A percentile compares a stretch with the other conserved stretches of the same genome.
These are phyloP conservation scores for Coemansia umbellata DNA, from an alignment of 192 early-diverging fungal species.

Conservation along the genomic window DNA sequence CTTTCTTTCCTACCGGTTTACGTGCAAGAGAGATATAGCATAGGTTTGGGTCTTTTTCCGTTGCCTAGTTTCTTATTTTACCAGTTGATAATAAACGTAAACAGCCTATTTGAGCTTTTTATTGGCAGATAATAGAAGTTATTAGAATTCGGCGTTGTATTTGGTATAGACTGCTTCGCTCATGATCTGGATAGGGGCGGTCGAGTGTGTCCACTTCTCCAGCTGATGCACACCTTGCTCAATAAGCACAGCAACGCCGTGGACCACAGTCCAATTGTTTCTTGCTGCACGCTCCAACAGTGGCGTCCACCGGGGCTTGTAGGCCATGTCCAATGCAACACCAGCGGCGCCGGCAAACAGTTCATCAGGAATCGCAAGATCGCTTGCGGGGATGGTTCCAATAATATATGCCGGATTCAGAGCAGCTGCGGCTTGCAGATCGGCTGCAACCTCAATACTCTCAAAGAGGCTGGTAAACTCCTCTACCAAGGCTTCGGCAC, in stretches of 20 bases:
- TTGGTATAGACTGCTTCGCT: slow-evolving; percentile 33
- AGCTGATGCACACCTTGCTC: slow-evolving; percentile 94
- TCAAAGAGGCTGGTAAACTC: slow-evolving; percentile 58
- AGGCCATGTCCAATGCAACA: slow-evolving; percentile 91
- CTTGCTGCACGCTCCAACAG: slow-evolving; percentile 61
- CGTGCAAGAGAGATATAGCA: background rate
- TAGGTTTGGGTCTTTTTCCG: no score
- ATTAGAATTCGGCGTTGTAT: slow-evolving; percentile 36
- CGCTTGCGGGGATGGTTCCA: slow-evolving; percentile 83
- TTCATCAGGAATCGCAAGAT: slow-evolving; percentile 55
- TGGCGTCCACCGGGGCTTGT: slow-evolving; percentile 82
- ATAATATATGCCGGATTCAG: slow-evolving; percentile 60
- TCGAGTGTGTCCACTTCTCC: slow-evolving; percentile 67
- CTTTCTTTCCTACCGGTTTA: background rate
- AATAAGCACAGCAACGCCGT: slow-evolving; percentile 85
- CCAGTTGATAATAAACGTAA: no score
- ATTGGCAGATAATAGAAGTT: background rate
- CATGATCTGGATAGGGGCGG: slow-evolving; percentile 31
- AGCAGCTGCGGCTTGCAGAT: slow-evolving; percentile 35
- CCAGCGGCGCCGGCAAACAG: slow-evolving; percentile 56
- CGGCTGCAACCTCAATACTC: slow-evolving; percentile 41
- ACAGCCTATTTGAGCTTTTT: background rate
- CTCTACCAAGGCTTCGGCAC: slow-evolving; percentile 62
- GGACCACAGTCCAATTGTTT: slow-evolving; percentile 63
- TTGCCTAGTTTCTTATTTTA: no score